phyloP scores from a whole-genome alignment of 1,284 basidiomycete species.

The Heterobasidion annosum region DNA sequence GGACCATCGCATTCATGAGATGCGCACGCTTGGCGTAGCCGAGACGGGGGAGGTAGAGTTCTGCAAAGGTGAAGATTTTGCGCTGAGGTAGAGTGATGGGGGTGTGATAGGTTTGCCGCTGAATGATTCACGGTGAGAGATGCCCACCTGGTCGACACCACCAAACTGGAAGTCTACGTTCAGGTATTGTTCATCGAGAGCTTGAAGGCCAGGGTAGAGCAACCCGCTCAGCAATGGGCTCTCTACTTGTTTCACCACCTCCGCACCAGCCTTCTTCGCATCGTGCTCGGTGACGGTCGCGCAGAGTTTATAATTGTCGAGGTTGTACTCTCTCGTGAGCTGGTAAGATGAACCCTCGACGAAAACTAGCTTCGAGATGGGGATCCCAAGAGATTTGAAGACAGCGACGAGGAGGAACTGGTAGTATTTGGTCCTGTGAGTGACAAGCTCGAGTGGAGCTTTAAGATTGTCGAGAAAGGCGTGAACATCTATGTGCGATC shows the following conservation, averaged over 20 bases:
- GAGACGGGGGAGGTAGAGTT: slow-evolving; percentile 87
- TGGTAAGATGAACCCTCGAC: slow-evolving; percentile 92
- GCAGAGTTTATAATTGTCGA: slow-evolving; percentile 91
- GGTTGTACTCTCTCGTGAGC: slow-evolving; percentile 84
- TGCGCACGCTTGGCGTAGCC: slow-evolving; percentile 95
- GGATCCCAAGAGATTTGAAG: slow-evolving; percentile 86
- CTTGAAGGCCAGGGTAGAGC: slow-evolving; percentile 94
- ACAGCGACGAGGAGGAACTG: slow-evolving; percentile 75
- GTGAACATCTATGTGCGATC: slow-evolving; percentile 71
- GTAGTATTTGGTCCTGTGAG: slow-evolving; percentile 89
- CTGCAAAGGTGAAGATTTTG: slow-evolving; percentile 98
- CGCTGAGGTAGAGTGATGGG: slow-evolving; percentile 41
- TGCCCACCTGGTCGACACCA: slow-evolving; percentile 87
- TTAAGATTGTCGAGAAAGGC: slow-evolving; percentile 98
- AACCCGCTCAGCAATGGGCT: slow-evolving; percentile 87
- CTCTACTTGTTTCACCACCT: slow-evolving; percentile 97
- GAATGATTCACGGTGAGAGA: not conserved
- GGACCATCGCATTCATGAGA: slow-evolving; percentile 98
- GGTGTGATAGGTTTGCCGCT: not conserved
- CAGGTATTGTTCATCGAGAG: slow-evolving; percentile 96
- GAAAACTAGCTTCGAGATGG: slow-evolving; percentile 77
- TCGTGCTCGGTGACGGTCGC: slow-evolving; percentile 92
- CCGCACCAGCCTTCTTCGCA: slow-evolving; percentile 97
- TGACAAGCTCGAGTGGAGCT: slow-evolving; percentile 91
- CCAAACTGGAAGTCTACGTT: slow-evolving; percentile 98